Percentiles rank a stretch among this genome's conserved stretches.
Conservation (phyloP, 2,329 filamentous ascomycete genomes). For the Grosmannia clavigera region DNA sequence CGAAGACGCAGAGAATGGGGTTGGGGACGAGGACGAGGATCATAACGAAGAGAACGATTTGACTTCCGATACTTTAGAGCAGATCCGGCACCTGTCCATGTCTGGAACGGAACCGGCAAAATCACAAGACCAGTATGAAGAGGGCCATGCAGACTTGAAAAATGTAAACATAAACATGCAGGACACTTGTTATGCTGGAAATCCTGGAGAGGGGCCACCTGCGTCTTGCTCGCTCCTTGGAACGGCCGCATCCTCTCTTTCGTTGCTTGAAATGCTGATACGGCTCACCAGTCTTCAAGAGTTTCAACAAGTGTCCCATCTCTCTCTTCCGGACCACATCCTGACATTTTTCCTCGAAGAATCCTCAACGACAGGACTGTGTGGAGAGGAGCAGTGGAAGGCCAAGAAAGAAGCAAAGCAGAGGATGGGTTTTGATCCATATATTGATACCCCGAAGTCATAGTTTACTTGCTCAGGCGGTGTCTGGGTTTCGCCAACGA, state of each 20-base stretch:
- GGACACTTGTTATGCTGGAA: too few relatives aligned
- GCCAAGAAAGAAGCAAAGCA: slow-evolving; percentile 33
- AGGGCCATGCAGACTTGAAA: not conserved
- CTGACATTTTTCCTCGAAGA: slow-evolving; percentile 74
- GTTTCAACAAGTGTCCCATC: slow-evolving; percentile 78
- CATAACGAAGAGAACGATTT: not conserved
- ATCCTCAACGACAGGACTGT: slow-evolving; percentile 38
- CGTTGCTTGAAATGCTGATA: slow-evolving; percentile 77
- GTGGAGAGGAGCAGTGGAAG: slow-evolving; percentile 31
- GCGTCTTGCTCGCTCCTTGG: slow-evolving; percentile 35
- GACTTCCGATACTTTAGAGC: not conserved
- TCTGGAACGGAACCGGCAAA: slow-evolving; percentile 6
- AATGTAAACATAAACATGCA: too few relatives aligned
- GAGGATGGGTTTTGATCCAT: slow-evolving; percentile 44
- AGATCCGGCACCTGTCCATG: slow-evolving; percentile 26
- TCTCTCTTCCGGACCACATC: slow-evolving; percentile 82
- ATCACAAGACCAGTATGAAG: not conserved
- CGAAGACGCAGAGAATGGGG: slow-evolving; percentile 20
- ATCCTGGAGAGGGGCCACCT: slow-evolving; percentile 12
- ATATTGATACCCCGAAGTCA: slow-evolving; percentile 29
- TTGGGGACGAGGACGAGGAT: not conserved
- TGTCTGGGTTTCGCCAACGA: not conserved
- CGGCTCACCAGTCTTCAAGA: slow-evolving; percentile 80
- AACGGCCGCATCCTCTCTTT: slow-evolving; percentile 45
- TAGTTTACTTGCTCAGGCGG: slow-evolving; percentile 1